Conservation (phyloP, 2,329 filamentous ascomycete species). For the Colletotrichum australisinense region DNA sequence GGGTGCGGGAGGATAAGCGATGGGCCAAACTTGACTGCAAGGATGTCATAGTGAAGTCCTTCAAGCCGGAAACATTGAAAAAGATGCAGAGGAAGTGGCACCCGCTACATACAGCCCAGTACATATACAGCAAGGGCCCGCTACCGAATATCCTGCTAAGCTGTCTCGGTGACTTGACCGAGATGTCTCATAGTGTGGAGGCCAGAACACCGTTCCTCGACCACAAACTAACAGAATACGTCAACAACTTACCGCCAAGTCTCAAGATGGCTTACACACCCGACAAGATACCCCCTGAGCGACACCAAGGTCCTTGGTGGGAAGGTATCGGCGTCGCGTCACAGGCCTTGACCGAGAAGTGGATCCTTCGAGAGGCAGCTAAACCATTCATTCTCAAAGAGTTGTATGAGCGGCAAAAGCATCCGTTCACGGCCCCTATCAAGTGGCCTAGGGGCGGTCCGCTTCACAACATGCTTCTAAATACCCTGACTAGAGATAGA, state of each 20-base stretch:
- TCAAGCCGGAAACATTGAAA: constrained; percentile 22
- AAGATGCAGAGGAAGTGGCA: constrained; percentile 44
- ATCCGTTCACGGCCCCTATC: constrained; percentile 58
- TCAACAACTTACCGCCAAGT: constrained; percentile 33
- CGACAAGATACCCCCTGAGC: constrained; percentile 9
- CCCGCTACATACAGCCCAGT: constrained; percentile 41
- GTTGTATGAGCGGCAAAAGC: constrained; percentile 60
- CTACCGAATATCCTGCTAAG: constrained; percentile 43
- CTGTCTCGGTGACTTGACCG: constrained; percentile 46
- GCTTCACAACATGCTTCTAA: constrained; percentile 48
- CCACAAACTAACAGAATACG: constrained; percentile 43
- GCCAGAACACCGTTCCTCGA: constrained; percentile 48
- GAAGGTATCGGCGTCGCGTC: constrained; percentile 13
- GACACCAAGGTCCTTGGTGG: constrained; percentile 19
- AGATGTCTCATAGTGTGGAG: constrained; percentile 50
- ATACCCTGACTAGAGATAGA: constrained; percentile 47
- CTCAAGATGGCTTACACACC: constrained; percentile 18
- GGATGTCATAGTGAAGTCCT: constrained; percentile 4
- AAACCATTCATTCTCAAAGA: constrained; percentile 54
- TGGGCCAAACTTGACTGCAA: neutral
- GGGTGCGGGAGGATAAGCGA: neutral
- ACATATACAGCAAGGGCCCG: constrained; percentile 39
- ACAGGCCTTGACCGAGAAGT: constrained; percentile 55
- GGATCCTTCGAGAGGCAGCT: constrained; percentile 58
- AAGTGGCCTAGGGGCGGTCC: constrained; percentile 54